phyloP scores from a whole-genome alignment of 1,139 yeast genomes.

The Candida sp. region DNA sequence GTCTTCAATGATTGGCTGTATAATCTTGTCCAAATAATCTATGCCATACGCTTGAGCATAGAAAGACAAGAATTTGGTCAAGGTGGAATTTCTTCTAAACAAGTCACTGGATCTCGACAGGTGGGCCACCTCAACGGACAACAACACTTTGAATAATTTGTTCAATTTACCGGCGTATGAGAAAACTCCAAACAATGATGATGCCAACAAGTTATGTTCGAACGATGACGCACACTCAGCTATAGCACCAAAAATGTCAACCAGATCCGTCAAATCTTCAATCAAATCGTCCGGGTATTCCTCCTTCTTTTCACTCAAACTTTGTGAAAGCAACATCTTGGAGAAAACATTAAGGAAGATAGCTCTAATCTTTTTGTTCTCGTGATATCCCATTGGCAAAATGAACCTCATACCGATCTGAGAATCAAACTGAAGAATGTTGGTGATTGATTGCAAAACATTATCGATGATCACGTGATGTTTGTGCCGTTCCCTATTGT shows the following conservation, averaged over 20 bases:
- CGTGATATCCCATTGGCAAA: constrained; percentile 78
- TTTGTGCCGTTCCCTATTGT: constrained; percentile 51
- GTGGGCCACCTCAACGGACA: constrained; percentile 63
- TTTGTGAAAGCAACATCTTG: constrained; percentile 56
- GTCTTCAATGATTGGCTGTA: constrained; percentile 60
- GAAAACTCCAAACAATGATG: constrained; percentile 67
- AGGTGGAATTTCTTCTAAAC: constrained; percentile 80
- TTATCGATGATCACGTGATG: constrained; percentile 62
- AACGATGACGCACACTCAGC: constrained; percentile 67
- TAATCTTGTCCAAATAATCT: constrained; percentile 55
- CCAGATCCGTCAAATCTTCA: constrained; percentile 24
- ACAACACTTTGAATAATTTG: constrained; percentile 56
- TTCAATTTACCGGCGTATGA: constrained; percentile 59
- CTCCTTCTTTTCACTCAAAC: constrained; percentile 22
- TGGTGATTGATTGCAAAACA: constrained; percentile 70
- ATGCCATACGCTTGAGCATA: constrained; percentile 71
- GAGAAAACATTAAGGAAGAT: constrained; percentile 82
- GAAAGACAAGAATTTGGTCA: constrained; percentile 76
- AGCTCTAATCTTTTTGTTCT: constrained; percentile 64
- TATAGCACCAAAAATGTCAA: constrained; percentile 53
- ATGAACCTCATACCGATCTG: constrained; percentile 82
- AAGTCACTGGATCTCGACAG: constrained; percentile 73
- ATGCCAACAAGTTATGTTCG: constrained; percentile 58
- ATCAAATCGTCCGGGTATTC: constrained; percentile 31
- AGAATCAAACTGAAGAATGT: constrained; percentile 71